Conservation (phyloP, 2,329 filamentous ascomycete species). For the Graphiopsis chlorocephala region DNA sequence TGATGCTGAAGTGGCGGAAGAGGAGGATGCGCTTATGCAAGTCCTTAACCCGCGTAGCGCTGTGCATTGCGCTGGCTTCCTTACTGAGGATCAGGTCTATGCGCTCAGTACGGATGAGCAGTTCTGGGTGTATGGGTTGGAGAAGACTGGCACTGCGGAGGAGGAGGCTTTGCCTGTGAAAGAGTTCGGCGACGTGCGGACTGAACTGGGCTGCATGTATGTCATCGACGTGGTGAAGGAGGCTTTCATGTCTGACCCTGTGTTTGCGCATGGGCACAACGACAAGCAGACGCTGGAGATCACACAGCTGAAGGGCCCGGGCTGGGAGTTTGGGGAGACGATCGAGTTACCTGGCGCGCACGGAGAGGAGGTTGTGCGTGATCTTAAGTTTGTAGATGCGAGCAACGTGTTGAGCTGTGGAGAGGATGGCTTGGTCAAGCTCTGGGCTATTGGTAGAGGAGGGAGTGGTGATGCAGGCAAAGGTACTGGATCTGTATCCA, state of each 20-base stretch:
- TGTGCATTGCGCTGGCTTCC: constrained; percentile 71
- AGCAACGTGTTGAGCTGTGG: constrained; percentile 43
- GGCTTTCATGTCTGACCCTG: constrained; percentile 23
- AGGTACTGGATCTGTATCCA: constrained; percentile 19
- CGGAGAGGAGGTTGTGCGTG: constrained; percentile 49
- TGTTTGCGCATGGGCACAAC: constrained; percentile 33
- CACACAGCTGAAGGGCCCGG: constrained; percentile 25
- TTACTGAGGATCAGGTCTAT: constrained; percentile 63
- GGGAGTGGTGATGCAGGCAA: constrained; percentile 11
- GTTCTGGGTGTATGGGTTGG: constrained; percentile 68
- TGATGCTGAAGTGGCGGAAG: constrained; percentile 66
- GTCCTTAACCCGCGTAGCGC: constrained; percentile 76
- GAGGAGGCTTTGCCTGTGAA: constrained; percentile 47
- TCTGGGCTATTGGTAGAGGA: constrained; percentile 37
- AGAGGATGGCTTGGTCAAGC: constrained; percentile 47
- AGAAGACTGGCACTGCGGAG: constrained; percentile 60
- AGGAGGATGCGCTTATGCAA: constrained; percentile 74
- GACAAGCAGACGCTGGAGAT: constrained; percentile 29
- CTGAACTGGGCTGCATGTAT: constrained; percentile 68
- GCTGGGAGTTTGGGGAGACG: constrained; percentile 29
- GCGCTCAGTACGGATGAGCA: constrained; percentile 77
- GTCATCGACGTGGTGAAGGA: constrained; percentile 63
- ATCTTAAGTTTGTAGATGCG: constrained; percentile 39
- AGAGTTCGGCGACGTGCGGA: constrained; percentile 68
- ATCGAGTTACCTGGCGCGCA: constrained; percentile 43